Evolutionary conservation across 371 early-diverging fungal genomes (phyloP).

Genomic region (Haplosporangium sp.): DNA sequence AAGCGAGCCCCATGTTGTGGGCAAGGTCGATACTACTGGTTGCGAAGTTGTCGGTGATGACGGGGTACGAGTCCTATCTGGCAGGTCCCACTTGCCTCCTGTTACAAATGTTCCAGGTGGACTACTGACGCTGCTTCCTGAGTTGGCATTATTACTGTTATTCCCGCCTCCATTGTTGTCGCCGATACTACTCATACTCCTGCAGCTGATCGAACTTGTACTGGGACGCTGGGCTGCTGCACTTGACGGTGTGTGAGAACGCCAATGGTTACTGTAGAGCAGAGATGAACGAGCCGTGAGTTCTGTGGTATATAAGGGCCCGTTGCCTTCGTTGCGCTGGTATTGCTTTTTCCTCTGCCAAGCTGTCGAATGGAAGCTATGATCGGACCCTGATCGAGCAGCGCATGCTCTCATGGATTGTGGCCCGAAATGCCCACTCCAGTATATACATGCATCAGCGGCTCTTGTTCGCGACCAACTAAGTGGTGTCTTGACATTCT

Average conservation of each 20-base stretch:
- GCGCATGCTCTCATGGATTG: not conserved
- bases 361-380: constrained; percentile 2
- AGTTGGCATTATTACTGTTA: not conserved
- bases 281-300: not conserved
- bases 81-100: constrained; percentile 9
- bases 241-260: not conserved
- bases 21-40: not conserved
- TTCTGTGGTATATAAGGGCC: not conserved
- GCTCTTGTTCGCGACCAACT: not conserved
- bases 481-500: constrained; percentile 3
- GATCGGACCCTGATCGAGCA: not conserved
- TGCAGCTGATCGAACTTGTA: not conserved
- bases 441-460: not conserved
- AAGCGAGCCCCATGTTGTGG: constrained; percentile 23
- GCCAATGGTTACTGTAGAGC: not conserved
- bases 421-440: not conserved
- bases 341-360: not conserved
- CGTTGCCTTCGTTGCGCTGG: not conserved
- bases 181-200: constrained; percentile 9
- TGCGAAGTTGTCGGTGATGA: not conserved
- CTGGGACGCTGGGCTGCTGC: not conserved
- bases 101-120: constrained; percentile 15
- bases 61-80: not conserved
- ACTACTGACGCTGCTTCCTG: not conserved
- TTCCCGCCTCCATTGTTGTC: not conserved